Base-by-base conservation (phyloP, 2,329 filamentous ascomycete species). In the Cladosporium oxysporum region DNA sequence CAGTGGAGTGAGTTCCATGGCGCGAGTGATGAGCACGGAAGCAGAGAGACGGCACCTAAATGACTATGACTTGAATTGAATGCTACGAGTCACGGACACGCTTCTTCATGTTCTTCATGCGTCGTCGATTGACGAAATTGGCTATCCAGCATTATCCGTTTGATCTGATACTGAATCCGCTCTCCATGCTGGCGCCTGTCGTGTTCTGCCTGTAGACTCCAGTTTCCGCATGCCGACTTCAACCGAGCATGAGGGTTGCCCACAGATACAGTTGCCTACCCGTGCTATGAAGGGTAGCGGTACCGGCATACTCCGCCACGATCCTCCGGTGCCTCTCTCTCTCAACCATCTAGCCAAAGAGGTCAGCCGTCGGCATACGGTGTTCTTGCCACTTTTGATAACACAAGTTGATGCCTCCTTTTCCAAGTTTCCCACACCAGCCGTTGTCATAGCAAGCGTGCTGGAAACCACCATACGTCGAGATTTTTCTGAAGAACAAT, bases 1-100 rank as follows among this genome's bases (percentile, higher is more conserved):
- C 64, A 68, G 28, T 66, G 66, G 66, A 63, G 64, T n/a, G 66
- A 68, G 53, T 63, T 68, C 28, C 66, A 68, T 64, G 64, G 66
- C 12, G 66, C 66, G 14, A 66, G 59, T 5, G 49, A 60, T 12
- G 53, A 60, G 35, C 62, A 58, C 41, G 62, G 47, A 11, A 37
- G 53, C 7, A 41, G 55, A 11, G 52, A 31, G 37, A 60, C 44
- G 14, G 33, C 50, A 7, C 35, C 35, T 49, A 16, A 18, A 12
- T 37, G 33, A 26, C 58, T 7, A 14, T 28, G 21, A 16, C 16
- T 18, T 31, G 18, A n/a, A 18, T 16, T 49, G 35, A 50, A 28
- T 37, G n/a, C 21, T 37, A 44, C 14, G n/a, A 58, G 2, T 12
- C 5, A 55, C 8, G 29, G 16, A 33, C 26, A 3, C n/a, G 16